phyloP scores from a whole-genome alignment of 768 basidiomycete species.

The Pleurotus tuoliensis region DNA sequence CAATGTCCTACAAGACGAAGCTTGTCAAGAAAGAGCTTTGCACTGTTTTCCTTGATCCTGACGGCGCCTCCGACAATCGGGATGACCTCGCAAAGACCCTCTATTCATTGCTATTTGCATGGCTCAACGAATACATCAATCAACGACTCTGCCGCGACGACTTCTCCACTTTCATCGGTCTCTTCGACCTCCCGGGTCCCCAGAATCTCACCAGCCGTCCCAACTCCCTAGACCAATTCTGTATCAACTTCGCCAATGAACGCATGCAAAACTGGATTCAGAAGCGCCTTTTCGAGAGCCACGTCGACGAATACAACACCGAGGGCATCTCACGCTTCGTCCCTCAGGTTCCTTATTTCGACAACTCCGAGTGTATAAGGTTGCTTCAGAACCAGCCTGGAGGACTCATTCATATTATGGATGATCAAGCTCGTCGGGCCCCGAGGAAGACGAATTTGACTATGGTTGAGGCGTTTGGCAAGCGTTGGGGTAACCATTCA shows the following conservation, averaged over 20 bases:
- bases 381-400: conserved; percentile 84
- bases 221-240: conserved; percentile 95
- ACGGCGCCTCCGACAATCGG: conserved; percentile 88
- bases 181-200: conserved; percentile 91
- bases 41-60: conserved; percentile 92
- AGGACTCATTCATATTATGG: conserved; percentile 95
- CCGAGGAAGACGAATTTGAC: conserved; percentile 91
- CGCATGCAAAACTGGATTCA: conserved; percentile 82
- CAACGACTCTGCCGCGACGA: conserved; percentile 93
- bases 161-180: conserved; percentile 86
- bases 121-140: conserved; percentile 96
- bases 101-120: conserved; percentile 91
- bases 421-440: conserved; percentile 85
- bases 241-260: conserved; percentile 95
- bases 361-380: conserved; percentile 87
- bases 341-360: conserved; percentile 76
- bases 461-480: conserved; percentile 92
- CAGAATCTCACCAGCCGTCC: conserved; percentile 85
- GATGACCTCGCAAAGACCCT: conserved; percentile 93
- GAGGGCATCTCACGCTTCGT: conserved; percentile 75
- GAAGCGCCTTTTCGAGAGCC: conserved; percentile 73
- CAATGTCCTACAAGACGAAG: conserved; percentile 88
- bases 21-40: conserved; percentile 95
- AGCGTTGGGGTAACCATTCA: conserved; percentile 92
- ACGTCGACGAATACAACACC: conserved; percentile 76